These are phyloP conservation scores for Colletotrichum caudatum DNA, from an alignment of 2,329 filamentous ascomycete species.

Conservation along the genomic window DNA sequence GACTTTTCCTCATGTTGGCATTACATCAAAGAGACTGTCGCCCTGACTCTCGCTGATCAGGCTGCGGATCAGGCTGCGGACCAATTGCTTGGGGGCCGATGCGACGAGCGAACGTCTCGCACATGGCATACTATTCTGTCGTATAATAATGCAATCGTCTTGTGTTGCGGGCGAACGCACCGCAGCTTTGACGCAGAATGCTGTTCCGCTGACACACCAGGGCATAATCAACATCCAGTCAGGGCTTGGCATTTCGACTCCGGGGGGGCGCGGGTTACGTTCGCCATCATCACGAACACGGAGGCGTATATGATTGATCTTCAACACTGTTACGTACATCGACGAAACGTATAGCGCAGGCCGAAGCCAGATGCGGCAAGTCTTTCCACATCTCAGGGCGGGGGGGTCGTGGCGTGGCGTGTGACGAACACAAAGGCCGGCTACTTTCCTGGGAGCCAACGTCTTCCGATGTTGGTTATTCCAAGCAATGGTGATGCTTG, in stretches of 20 bases:
- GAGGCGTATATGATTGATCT: neutral
- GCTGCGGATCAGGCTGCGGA: neutral
- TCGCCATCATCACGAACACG: neutral
- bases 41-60: neutral
- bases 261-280: neutral
- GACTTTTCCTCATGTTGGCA: neutral
- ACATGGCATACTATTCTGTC: too few relatives aligned
- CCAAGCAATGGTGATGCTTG: conserved; percentile 6
- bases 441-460: conserved; percentile 9
- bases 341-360: too few relatives aligned
- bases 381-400: neutral
- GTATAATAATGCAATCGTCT: neutral
- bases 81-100: too few relatives aligned
- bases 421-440: conserved; percentile 2
- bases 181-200: neutral
- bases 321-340: neutral
- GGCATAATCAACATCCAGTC: too few relatives aligned
- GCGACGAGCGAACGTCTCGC: neutral
- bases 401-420: too few relatives aligned
- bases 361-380: neutral
- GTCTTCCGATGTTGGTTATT: conserved; percentile 8
- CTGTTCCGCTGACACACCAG: too few relatives aligned
- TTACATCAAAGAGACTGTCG: neutral
- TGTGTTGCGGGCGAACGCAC: neutral
- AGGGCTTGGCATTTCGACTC: too few relatives aligned